Conservation (phyloP, 345 rosid species). For the Ceriops decandra region DNA sequence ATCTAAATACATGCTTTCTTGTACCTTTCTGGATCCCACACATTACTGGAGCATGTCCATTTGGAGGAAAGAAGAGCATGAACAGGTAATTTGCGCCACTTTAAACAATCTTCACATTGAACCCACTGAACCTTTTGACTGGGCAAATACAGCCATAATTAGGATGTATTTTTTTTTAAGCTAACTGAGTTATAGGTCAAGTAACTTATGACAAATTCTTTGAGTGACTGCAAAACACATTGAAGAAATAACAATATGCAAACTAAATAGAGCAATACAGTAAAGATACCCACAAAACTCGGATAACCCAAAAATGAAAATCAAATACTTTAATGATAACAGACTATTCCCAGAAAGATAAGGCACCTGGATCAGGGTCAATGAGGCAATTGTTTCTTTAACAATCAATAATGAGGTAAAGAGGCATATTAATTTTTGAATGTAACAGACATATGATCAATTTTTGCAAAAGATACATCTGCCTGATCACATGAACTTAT, state of each 20-base stretch:
- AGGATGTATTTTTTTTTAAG: background rate
- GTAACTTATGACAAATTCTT: background rate
- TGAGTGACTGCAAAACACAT: background rate
- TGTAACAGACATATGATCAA: background rate
- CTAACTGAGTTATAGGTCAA: background rate
- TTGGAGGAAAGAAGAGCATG: constrained; percentile 59
- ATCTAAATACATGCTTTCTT: background rate
- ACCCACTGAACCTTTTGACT: constrained; percentile 68
- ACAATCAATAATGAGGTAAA: background rate
- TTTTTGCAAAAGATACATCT: background rate
- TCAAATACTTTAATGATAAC: too few species aligned
- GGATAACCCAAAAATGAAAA: too few species aligned
- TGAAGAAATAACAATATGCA: background rate
- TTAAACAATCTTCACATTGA: constrained; percentile 68
- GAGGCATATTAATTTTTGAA: background rate
- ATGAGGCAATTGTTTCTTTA: too few species aligned
- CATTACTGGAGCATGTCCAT: constrained; percentile 61
- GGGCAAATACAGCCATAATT: constrained; percentile 21
- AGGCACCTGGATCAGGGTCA: too few species aligned
- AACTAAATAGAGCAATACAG: too few species aligned
- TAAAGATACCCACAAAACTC: too few species aligned
- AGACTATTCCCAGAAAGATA: too few species aligned
- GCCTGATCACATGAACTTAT: background rate
- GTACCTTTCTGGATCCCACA: constrained; percentile 74
- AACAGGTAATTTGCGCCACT: constrained; percentile 71